Evolutionary conservation across 176 grass and related monocot species (phyloP), one percentile per base, ranked within the genome.

Genomic region (Melocanna baccifera): DNA sequence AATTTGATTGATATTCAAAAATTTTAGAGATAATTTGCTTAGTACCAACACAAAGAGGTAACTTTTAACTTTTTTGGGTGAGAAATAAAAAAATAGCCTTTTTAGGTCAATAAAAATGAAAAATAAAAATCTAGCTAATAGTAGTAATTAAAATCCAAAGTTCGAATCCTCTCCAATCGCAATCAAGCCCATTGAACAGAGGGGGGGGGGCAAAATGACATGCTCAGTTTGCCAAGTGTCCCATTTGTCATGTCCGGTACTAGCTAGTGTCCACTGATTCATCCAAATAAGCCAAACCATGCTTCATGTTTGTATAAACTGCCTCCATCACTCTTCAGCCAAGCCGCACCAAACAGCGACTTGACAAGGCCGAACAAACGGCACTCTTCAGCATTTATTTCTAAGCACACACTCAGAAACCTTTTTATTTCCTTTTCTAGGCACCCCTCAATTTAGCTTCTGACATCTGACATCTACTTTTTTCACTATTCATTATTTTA

Each of bases 141-240:
- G 52, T 13, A 81, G 12, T 52, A 37, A 26, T 37, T 37, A 57
- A 52, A 70, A 81, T 43, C 22, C 37, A 42, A 66, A 84, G 34
- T 42, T 41, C 7, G 71, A 39, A 61, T 28, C 29, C n/a, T 62
- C 67, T 37, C 66, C 84, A 66, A 78, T 87, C 89, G 20, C 84
- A 69, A 75, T 87, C 89, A 68, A 53, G 39, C 36, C 30, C 69
- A 61, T 67, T 57, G 79, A 32, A 68, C 3, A 36, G 34, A 5
- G 34, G 34, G 12, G 71, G 51, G 88, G 67, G 85, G 74, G 79
- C 79, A 83, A 48, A 73, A 73, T 81, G 57, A 73, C 79, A 83
- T 79, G 88, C 67, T 79, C 79, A 82, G 46, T 73, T 82, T 50
- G 64, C 65, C 88, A 72, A 73, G 79, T 72, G 67, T 32, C 78